Base-by-base conservation (phyloP, 371 early-diverging fungal genomes). In the Haplosporangium sp. region DNA sequence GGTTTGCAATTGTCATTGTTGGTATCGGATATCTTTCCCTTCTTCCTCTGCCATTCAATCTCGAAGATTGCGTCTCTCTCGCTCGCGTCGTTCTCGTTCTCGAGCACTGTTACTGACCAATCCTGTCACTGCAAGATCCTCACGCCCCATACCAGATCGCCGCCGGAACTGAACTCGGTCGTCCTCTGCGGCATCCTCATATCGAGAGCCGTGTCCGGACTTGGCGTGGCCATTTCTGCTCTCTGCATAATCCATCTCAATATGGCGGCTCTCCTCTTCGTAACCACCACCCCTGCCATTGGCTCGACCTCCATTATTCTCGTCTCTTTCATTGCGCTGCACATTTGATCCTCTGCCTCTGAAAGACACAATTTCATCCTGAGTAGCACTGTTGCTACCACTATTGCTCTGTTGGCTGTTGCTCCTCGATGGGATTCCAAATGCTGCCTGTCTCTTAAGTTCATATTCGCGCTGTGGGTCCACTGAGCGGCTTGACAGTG, bases 381-480 rank as follows among this genome's bases (percentile, higher is more conserved):
- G 54, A 18, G 3, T 21, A 51, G 29, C 29, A 29, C 29, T 29
- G 14, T 23, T 41, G 10, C 58, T 55, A 13, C 50, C 59, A 7
- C 29, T 51, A 18, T 42, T 10, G n/a, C 61, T 55, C 41, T 67
- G 36, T 29, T 29, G 29, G 29, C 29, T 29, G 29, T 29, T 29
- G 8, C 62, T 37, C 21, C 56, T 51, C 40, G 42, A 41, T 37
- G 48, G 6, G 20, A 14, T 47, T n/a, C 59, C 50, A 48, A 62
- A 62, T 14, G 41, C 42, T 11, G 53, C 59, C 48, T 59, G 63
- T n/a, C 68, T 37, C 46, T 62, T 67, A 38, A 54, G 12, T 20
- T 73, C 74, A 62, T 73, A 67, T 7, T 73, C 74, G 3, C 68
- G 62, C 59, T 67, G 74, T n/a, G 74, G 61, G 23, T 74, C 69